Percentiles rank a stretch among this genome's conserved stretches.
phyloP scores from a whole-genome alignment of 228 moss, liverwort and hornwort species.

The Sphagnum magellanicum region DNA sequence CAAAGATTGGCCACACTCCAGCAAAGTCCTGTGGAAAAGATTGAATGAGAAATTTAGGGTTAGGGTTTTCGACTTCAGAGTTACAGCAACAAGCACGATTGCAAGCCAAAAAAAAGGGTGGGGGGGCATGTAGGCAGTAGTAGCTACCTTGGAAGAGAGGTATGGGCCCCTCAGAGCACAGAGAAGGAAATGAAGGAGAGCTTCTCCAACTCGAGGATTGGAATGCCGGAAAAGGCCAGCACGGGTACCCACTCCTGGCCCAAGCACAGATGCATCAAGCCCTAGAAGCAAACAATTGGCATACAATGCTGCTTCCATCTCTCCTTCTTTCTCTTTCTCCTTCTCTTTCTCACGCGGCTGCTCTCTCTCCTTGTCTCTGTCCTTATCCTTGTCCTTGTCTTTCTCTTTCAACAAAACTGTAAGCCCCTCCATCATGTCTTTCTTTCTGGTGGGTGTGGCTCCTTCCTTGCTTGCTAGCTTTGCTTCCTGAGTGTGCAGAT shows the following conservation, averaged over 20 bases:
- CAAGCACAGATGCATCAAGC: conserved; percentile 74
- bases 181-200: conserved; percentile 88
- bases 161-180: conserved; percentile 81
- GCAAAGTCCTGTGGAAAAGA: conserved; percentile 67
- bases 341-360: conserved; percentile 65
- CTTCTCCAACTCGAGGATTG: conserved; percentile 94
- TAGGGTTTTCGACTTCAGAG: not conserved
- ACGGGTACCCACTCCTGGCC: conserved; percentile 67
- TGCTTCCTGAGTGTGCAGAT: no score
- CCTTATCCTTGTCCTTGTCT: conserved; percentile 73
- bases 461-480: no score
- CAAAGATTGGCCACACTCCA: conserved; percentile 96
- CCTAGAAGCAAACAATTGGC: conserved; percentile 92
- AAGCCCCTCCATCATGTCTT: conserved; percentile 60
- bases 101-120: no score
- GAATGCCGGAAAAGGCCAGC: conserved; percentile 92
- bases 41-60: not conserved
- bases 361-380: conserved; percentile 51
- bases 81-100: no score
- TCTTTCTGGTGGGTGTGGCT: no score
- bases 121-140: no score
- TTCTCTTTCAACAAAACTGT: conserved; percentile 55
- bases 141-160: conserved; percentile 67
- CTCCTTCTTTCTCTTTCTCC: conserved; percentile 82
- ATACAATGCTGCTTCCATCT: conserved; percentile 91